Evolutionary conservation across 2,329 filamentous ascomycete species (phyloP).

Genomic region (Xylogone sp.): DNA sequence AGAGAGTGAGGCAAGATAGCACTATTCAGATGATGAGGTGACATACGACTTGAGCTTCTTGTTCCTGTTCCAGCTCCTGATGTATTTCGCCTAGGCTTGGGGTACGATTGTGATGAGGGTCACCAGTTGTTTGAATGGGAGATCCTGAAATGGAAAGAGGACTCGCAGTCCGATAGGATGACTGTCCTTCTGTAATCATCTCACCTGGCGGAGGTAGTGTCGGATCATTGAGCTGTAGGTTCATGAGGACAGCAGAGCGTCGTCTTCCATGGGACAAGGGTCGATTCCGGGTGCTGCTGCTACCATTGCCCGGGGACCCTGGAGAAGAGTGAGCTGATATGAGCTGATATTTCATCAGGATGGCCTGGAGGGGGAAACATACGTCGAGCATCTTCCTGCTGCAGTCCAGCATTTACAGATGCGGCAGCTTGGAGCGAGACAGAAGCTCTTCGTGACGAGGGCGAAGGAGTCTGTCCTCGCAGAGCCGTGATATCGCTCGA

Average conservation of each 20-base stretch:
- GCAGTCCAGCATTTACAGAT: constrained; percentile 72
- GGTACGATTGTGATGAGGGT: constrained; percentile 61
- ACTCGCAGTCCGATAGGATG: constrained; percentile 34
- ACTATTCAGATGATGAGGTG: no score
- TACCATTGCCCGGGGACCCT: constrained; percentile 41
- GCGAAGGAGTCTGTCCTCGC: constrained; percentile 49
- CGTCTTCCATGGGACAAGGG: constrained; percentile 52
- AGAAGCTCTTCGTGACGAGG: constrained; percentile 61
- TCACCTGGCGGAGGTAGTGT: constrained; percentile 64
- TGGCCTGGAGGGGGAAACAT: constrained; percentile 21
- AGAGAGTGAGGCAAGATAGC: no score
- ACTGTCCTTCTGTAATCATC: constrained; percentile 50
- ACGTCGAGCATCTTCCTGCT: constrained; percentile 60
- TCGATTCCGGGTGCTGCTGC: constrained; percentile 35
- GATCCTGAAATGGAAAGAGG: constrained; percentile 45
- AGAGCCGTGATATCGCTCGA: constrained; percentile 19
- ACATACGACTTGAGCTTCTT: constrained; percentile 71
- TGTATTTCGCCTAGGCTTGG: constrained; percentile 75
- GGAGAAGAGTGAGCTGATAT: constrained; percentile 5
- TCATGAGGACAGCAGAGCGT: constrained; percentile 68
- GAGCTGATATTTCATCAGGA: background rate
- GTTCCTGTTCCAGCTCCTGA: constrained; percentile 75
- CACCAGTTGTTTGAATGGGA: constrained; percentile 36
- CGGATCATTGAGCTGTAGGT: constrained; percentile 71
- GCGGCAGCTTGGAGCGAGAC: constrained; percentile 73